Conservation (phyloP, 331 rosid genomes). For the Malus hybrid region DNA sequence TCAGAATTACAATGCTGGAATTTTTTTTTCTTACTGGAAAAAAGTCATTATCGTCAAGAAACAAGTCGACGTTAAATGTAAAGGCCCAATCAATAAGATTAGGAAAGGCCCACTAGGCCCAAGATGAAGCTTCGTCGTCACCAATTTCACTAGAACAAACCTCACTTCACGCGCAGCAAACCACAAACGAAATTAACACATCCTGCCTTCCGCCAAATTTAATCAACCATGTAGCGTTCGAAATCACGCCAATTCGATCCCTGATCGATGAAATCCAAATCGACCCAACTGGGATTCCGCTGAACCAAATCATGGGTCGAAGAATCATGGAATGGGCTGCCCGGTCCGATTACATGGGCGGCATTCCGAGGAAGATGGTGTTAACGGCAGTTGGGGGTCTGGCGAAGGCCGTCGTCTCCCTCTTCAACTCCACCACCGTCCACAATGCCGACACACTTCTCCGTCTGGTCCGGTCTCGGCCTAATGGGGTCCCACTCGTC, state of each 20-base stretch:
- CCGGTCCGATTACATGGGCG: conserved; percentile 39
- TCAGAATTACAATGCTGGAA: too few relatives aligned
- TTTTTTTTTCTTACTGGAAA: too few relatives aligned
- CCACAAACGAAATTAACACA: neutral
- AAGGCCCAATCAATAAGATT: neutral
- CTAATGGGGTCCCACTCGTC: conserved; percentile 67
- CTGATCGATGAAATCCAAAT: neutral
- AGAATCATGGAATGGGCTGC: conserved; percentile 82
- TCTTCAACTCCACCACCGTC: conserved; percentile 58
- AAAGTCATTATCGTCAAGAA: too few relatives aligned
- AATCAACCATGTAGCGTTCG: neutral
- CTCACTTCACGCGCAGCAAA: neutral
- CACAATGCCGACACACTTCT: conserved; percentile 72
- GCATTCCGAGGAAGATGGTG: conserved; percentile 60
- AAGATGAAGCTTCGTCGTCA: neutral
- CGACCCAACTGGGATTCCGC: neutral
- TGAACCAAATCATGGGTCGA: conserved; percentile 31
- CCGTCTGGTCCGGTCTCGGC: conserved; percentile 56
- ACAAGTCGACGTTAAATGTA: too few relatives aligned
- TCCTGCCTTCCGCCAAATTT: neutral
- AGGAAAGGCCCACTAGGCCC: neutral
- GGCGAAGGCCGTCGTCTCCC: conserved; percentile 51
- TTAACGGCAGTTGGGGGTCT: conserved; percentile 54
- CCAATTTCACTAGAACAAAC: neutral
- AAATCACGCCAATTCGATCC: neutral